Conservation (phyloP, 306 rosid species). For the Elaeagnus macrophylla region DNA sequence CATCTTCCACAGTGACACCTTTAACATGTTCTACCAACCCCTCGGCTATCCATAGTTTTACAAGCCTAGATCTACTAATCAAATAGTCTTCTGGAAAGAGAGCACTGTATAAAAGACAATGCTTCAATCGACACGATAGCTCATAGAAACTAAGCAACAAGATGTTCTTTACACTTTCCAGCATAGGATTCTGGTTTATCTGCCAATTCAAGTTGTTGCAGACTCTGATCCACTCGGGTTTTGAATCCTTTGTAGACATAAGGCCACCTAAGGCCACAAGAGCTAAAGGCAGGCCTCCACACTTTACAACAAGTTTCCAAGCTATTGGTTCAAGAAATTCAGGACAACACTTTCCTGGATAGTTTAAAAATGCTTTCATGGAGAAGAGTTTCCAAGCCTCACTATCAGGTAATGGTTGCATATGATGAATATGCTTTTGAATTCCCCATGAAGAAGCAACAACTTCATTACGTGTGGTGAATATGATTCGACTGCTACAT, state of each 20-base stretch:
- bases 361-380: slow-evolving; percentile 14
- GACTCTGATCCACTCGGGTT: slow-evolving; percentile 8
- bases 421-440: too few species aligned
- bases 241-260: too few species aligned
- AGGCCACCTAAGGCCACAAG: slow-evolving; percentile 14
- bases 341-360: slow-evolving; percentile 5
- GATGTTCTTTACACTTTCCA: too few species aligned
- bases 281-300: slow-evolving; percentile 18
- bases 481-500: too few species aligned
- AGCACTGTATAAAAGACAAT: slow-evolving; percentile 12
- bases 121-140: slow-evolving; percentile 3
- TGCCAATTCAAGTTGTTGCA: slow-evolving; percentile 7
- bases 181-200: background rate
- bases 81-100: too few species aligned
- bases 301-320: slow-evolving; percentile 4
- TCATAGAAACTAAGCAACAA: slow-evolving; percentile 1
- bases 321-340: slow-evolving; percentile 1
- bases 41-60: too few species aligned
- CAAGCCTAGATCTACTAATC: too few species aligned
- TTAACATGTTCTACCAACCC: slow-evolving; percentile 4
- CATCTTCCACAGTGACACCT: slow-evolving; percentile 1
- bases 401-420: too few species aligned
- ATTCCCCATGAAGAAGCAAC: too few species aligned
- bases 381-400: slow-evolving; percentile 21
- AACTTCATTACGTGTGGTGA: too few species aligned